These are phyloP conservation scores for Turnera subulata DNA, from an alignment of 345 rosid genomes.

Conservation along the genomic window DNA sequence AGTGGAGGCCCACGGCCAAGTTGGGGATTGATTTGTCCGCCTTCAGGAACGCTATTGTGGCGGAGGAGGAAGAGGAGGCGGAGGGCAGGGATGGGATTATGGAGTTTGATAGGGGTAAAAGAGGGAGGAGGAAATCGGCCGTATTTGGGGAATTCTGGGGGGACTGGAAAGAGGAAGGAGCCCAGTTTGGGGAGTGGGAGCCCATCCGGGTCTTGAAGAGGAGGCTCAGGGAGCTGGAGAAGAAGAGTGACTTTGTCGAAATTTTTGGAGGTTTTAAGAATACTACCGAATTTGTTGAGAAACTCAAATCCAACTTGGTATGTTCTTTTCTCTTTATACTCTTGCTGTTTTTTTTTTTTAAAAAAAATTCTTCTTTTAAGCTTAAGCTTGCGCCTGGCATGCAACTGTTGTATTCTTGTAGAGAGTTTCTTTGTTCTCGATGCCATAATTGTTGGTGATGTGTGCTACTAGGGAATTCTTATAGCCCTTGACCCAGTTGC, in stretches of 20 bases:
- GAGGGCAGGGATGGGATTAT: conserved; percentile 31
- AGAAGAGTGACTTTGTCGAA: conserved; percentile 53
- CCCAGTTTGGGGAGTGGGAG: conserved; percentile 61
- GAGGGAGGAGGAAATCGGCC: conserved; percentile 34
- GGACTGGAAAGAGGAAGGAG: conserved; percentile 38
- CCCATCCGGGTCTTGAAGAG: conserved; percentile 70
- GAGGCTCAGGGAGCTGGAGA: conserved; percentile 77
- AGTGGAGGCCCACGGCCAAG: conserved; percentile 71
- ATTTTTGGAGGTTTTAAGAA: conserved; percentile 65
- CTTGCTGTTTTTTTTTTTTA: not conserved
- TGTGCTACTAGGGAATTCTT: too few relatives aligned
- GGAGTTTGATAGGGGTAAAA: conserved; percentile 45
- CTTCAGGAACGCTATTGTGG: conserved; percentile 67
- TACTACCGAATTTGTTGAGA: conserved; percentile 74
- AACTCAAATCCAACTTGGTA: conserved; percentile 88
- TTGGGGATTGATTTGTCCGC: conserved; percentile 76
- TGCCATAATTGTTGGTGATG: too few relatives aligned
- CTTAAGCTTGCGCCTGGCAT: not conserved
- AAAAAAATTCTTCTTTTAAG: not conserved
- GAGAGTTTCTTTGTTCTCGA: too few relatives aligned
- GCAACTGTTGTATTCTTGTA: too few relatives aligned
- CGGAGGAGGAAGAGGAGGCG: conserved; percentile 40
- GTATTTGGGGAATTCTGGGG: conserved; percentile 50
- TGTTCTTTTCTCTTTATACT: conserved; percentile 7
- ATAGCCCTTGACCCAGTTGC: too few relatives aligned